These are phyloP conservation scores for Trebouxia sp. DNA, from an alignment of 139 green algal genomes.

Conservation along the genomic window DNA sequence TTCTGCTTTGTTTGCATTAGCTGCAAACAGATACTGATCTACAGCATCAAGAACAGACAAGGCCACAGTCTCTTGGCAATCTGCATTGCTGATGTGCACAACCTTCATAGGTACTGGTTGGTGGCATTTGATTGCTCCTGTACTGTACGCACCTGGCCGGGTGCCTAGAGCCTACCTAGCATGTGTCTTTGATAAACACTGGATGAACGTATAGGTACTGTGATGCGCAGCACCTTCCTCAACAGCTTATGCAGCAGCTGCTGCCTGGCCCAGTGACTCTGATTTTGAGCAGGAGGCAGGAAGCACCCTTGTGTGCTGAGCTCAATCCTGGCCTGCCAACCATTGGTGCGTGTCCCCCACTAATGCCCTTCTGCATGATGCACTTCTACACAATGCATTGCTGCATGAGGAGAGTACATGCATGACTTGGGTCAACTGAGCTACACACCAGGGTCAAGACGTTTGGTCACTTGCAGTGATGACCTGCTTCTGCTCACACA, in stretches of 20 bases:
- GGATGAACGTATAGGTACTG: no score
- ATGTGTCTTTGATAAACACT: no score
- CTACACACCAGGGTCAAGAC: no score
- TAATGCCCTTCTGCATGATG: no score
- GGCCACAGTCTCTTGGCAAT: conserved; percentile 55
- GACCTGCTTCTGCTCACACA: no score
- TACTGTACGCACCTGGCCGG: no score
- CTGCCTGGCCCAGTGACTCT: conserved; percentile 77
- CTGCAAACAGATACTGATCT: conserved; percentile 47
- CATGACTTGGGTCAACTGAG: no score
- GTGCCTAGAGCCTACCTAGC: no score
- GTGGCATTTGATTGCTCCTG: no score
- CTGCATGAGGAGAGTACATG: no score
- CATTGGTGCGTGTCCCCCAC: conserved; percentile 45
- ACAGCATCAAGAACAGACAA: conserved; percentile 57
- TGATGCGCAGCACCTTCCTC: conserved; percentile 33
- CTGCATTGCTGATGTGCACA: conserved; percentile 58
- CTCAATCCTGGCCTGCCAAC: conserved; percentile 55
- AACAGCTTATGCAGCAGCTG: conserved; percentile 57
- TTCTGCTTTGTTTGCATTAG: conserved; percentile 36
- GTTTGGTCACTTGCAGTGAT: no score
- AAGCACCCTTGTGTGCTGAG: conserved; percentile 45
- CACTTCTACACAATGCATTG: no score
- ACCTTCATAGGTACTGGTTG: neutral
- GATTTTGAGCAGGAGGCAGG: conserved; percentile 49